Conservation (phyloP, 2,329 filamentous ascomycete species). For the Trichoderma sp. region DNA sequence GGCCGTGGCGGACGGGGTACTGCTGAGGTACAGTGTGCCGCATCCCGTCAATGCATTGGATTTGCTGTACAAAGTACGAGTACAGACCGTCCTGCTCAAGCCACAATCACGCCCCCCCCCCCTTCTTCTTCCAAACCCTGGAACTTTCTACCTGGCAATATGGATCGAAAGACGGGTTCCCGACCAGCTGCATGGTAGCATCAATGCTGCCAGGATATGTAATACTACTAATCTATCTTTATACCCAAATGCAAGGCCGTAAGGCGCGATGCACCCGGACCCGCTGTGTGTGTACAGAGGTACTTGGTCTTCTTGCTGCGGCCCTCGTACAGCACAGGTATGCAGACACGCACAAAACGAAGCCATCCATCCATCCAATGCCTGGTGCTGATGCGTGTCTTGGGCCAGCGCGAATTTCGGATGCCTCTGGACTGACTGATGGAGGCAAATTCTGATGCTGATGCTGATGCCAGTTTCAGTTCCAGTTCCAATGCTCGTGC, state of each 20-base stretch:
- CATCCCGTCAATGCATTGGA: neutral
- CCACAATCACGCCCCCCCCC: neutral
- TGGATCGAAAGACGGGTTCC: constrained; percentile 1
- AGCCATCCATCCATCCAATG: neutral
- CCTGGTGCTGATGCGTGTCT: neutral
- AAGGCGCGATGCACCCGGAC: neutral
- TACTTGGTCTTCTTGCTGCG: neutral
- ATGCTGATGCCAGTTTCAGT: neutral
- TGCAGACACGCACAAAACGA: neutral
- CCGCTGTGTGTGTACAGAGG: neutral
- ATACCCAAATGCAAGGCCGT: constrained; percentile 18
- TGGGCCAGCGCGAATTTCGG: neutral
- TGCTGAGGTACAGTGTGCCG: neutral
- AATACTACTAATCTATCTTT: neutral
- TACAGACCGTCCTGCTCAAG: neutral
- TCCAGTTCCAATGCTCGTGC: neutral
- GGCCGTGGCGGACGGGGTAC: neutral
- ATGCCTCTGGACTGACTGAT: neutral
- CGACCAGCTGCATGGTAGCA: constrained; percentile 7
- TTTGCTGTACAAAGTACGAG: neutral
- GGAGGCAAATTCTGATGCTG: neutral
- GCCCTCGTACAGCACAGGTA: neutral
- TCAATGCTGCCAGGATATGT: neutral
- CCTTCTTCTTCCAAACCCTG: neutral
- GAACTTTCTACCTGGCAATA: neutral